Evolutionary conservation across 2,329 filamentous ascomycete species (phyloP).

Genomic region (Cladosporium sp.): DNA sequence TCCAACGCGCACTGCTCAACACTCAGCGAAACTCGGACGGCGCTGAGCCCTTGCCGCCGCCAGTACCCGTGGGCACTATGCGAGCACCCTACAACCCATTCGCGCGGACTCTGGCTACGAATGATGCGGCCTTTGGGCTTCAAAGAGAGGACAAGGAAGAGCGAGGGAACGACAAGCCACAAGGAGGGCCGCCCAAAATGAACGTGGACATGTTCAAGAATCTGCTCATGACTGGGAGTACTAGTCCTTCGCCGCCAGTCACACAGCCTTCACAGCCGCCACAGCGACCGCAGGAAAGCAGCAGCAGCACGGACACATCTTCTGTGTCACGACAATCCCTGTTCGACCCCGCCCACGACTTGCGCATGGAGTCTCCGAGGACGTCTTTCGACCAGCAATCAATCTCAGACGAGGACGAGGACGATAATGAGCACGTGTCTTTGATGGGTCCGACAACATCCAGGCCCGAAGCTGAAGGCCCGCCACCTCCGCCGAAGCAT

Average conservation of each 20-base stretch:
- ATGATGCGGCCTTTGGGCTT: constrained; percentile 21
- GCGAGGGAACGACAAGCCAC: constrained; percentile 11
- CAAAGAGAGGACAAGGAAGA: constrained; percentile 4
- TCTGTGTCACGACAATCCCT: constrained; percentile 54
- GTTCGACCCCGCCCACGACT: constrained; percentile 45
- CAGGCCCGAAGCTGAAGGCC: constrained; percentile 47
- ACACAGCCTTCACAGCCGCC: constrained; percentile 10
- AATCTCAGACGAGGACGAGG: constrained; percentile 18
- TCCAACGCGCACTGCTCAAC: constrained; percentile 20
- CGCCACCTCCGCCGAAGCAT: constrained; percentile 68
- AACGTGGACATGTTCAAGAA: constrained; percentile 75
- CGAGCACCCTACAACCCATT: constrained; percentile 33
- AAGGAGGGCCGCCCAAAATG: constrained; percentile 38
- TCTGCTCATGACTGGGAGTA: constrained; percentile 67
- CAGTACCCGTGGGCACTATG: constrained; percentile 11
- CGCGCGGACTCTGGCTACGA: constrained; percentile 28
- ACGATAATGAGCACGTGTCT: constrained; percentile 37
- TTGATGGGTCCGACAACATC: constrained; percentile 33
- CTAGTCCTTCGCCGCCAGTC: constrained; percentile 27
- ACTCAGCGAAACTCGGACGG: constrained; percentile 21
- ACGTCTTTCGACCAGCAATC: constrained; percentile 49
- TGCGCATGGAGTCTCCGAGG: constrained; percentile 48
- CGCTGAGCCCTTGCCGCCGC: constrained; percentile 13
- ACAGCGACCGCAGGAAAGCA: constrained; percentile 30
- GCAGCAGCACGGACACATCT: constrained; percentile 52